A percentile compares a stretch with the other conserved stretches of the same genome.
phyloP scores from a whole-genome alignment of 2,329 filamentous ascomycete species.

The Calonectria hawksworthii region DNA sequence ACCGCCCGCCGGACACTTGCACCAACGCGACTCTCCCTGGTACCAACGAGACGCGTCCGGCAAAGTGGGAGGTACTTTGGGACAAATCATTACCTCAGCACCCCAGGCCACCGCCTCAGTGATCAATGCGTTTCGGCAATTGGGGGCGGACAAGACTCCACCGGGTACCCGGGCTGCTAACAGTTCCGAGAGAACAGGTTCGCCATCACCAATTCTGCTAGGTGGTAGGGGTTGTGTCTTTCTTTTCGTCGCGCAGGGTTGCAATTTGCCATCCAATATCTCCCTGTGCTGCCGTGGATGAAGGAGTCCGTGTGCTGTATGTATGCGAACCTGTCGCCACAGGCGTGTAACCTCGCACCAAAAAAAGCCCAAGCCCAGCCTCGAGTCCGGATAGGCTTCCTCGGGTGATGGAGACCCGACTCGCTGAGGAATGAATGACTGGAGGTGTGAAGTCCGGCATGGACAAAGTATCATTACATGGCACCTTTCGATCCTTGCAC shows the following conservation, averaged over 20 bases:
- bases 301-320: conserved; percentile 7
- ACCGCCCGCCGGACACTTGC: conserved; percentile 33
- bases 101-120: conserved; percentile 18
- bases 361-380: not conserved
- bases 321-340: conserved; percentile 3
- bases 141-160: conserved; percentile 20
- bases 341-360: not conserved
- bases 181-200: conserved; percentile 30
- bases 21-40: conserved; percentile 10
- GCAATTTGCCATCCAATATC: not conserved
- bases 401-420: not conserved
- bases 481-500: conserved; percentile 22
- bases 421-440: not conserved
- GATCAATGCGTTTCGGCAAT: conserved; percentile 22
- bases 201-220: not conserved
- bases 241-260: not conserved
- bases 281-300: not conserved
- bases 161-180: conserved; percentile 31
- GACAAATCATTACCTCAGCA: conserved; percentile 42
- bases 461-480: conserved; percentile 16
- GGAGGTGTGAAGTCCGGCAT: not conserved
- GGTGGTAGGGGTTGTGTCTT: not conserved
- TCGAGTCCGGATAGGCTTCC: not conserved
- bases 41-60: conserved; percentile 6
- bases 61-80: conserved; percentile 11